Base-by-base conservation (phyloP, 148 eudicot species). In the Chenopodium suecicum region DNA sequence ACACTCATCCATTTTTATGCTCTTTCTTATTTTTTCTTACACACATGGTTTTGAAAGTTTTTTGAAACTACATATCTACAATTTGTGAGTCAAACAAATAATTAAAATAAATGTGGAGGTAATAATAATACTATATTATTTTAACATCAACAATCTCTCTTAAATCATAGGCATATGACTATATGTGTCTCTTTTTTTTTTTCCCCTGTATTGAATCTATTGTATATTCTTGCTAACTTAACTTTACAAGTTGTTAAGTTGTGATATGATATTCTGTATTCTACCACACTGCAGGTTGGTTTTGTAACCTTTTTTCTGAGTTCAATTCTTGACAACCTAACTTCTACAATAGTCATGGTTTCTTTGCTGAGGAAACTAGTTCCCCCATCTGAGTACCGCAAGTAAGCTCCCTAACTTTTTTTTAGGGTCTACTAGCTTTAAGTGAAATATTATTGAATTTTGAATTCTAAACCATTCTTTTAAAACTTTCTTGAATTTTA, bases 341-440 rank as follows among this genome's bases (percentile, higher is more conserved):
- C 99, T 76, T 88, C 98, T 71, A 96, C 99, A 56, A 96, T 96
- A 74, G 93, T 96, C 85, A 96, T 96, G 99, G 97, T 96, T 75
- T 94, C 99, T 72, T 87, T 96, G 78, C 83, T 96, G 85, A 90
- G 98, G 86, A 96, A 94, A 82, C 86, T 96, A 75, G 91, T 94
- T 54, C 97, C 99, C 58, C 91, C 95, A 76, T 92, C 97, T 25
- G 99, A 96, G 82, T 96, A 91, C 89, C 94, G 98, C 83, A 94
- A 96, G 99, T 96, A 92, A 84, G 97, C 80, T 73, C 71, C 72
- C 16, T 9, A 0, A 37, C 65, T 65, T 46, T 37, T 22, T 22
- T 54, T 65, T 63, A 4, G 4, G 22, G 73, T 52, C 29, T 78
- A 37, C 25, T 64, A 22, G 50, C 44, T 41, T 41, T 4, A 41